Percentiles rank a stretch among this genome's conserved stretches.
phyloP scores from a whole-genome alignment of 2,329 filamentous ascomycete species.

The Alternaria metachromatica region DNA sequence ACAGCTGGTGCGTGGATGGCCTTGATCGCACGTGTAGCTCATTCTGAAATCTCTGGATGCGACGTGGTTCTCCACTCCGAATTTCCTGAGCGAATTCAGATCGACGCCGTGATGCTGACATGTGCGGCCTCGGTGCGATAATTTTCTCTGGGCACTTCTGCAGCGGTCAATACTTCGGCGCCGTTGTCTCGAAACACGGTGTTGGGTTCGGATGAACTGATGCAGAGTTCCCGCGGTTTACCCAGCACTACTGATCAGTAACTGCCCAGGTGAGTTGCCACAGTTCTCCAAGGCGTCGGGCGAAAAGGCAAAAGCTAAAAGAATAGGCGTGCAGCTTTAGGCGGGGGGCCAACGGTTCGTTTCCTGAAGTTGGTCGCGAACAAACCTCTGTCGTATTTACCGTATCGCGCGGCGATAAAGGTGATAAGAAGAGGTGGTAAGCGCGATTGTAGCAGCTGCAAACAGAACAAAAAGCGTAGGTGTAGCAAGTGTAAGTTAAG shows the following conservation, averaged over 20 bases:
- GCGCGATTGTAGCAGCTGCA: no score
- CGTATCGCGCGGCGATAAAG: not conserved
- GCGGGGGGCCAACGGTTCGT: not conserved
- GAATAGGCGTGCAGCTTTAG: not conserved
- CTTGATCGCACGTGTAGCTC: not conserved
- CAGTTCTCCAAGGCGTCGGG: not conserved
- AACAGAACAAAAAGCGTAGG: no score
- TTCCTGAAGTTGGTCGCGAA: not conserved
- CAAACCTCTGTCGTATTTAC: not conserved
- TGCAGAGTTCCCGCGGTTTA: not conserved
- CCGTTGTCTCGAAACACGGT: slow-evolving; percentile 5
- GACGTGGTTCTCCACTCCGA: not conserved
- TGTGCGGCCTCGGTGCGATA: not conserved
- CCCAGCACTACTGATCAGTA: not conserved
- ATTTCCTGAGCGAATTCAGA: not conserved
- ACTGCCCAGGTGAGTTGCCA: not conserved
- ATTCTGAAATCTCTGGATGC: not conserved
- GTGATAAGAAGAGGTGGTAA: no score
- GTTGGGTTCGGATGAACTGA: not conserved
- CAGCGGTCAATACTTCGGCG: not conserved
- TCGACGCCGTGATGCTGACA: not conserved
- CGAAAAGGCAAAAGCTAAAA: not conserved
- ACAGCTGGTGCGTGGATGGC: not conserved
- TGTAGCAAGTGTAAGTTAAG: no score
- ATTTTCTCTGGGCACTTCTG: not conserved